These are phyloP conservation scores for Russula ochroleuca DNA, from an alignment of 768 basidiomycete genomes.

Conservation along the genomic window DNA sequence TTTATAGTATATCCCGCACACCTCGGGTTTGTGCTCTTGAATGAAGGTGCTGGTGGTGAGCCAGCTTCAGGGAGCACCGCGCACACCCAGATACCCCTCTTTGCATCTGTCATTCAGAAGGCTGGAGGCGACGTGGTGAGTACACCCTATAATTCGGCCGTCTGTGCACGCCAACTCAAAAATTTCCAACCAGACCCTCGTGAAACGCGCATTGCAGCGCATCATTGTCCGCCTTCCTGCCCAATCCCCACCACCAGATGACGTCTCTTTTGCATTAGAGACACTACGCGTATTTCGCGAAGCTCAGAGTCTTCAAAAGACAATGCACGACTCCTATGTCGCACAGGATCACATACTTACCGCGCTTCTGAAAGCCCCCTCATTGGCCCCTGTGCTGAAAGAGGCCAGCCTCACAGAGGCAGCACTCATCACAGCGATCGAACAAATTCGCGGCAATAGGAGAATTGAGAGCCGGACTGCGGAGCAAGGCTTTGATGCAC, in stretches of 20 bases:
- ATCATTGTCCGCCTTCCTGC: slow-evolving; percentile 76
- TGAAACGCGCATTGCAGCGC: slow-evolving; percentile 72
- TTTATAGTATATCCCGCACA: slow-evolving; percentile 74
- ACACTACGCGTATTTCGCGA: slow-evolving; percentile 63
- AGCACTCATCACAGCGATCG: slow-evolving; percentile 67
- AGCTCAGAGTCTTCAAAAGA: slow-evolving; percentile 74
- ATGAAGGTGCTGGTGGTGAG: slow-evolving; percentile 49
- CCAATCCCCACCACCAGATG: slow-evolving; percentile 83
- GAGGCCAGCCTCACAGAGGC: slow-evolving; percentile 70
- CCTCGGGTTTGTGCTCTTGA: slow-evolving; percentile 74
- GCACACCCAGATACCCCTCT: slow-evolving; percentile 57
- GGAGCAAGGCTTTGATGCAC: slow-evolving; percentile 89
- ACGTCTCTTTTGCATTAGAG: slow-evolving; percentile 57
- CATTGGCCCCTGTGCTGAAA: slow-evolving; percentile 65
- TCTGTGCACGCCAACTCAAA: not conserved
- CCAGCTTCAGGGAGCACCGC: slow-evolving; percentile 37
- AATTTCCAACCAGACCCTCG: slow-evolving; percentile 39
- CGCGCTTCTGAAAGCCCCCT: slow-evolving; percentile 71
- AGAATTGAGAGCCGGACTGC: slow-evolving; percentile 82
- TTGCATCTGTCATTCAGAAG: slow-evolving; percentile 71
- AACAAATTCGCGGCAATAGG: slow-evolving; percentile 77
- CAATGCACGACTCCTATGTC: slow-evolving; percentile 85
- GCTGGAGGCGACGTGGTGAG: slow-evolving; percentile 83
- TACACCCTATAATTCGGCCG: slow-evolving; percentile 11
- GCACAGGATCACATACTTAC: slow-evolving; percentile 90